These are phyloP conservation scores for Neolentinus lepideus DNA, from an alignment of 1,284 basidiomycete species.

Conservation along the genomic window DNA sequence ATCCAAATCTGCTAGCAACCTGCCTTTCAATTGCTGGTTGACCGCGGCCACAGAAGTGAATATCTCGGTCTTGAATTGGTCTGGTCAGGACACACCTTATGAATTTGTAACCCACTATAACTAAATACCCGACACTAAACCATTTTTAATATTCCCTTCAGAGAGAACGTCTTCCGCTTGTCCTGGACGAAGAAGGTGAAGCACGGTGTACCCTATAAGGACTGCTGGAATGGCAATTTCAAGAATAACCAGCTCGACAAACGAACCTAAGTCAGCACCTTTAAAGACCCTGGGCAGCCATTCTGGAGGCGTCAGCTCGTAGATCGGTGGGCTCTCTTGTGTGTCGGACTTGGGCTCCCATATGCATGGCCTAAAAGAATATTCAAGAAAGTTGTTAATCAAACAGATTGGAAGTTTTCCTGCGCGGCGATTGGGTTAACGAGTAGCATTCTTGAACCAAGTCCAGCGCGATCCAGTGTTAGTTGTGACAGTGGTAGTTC, in stretches of 20 bases:
- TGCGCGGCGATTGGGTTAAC: no score
- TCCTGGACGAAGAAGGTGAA: constrained; percentile 75
- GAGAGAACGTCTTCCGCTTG: constrained; percentile 85
- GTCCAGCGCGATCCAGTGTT: no score
- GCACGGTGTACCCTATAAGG: constrained; percentile 71
- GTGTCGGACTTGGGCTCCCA: neutral
- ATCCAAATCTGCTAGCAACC: constrained; percentile 63
- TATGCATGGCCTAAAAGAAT: neutral
- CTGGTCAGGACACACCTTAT: constrained; percentile 4
- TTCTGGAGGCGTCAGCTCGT: constrained; percentile 59
- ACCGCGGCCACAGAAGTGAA: constrained; percentile 51
- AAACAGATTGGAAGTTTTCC: no score
- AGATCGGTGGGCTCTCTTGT: constrained; percentile 22
- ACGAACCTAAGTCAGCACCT: constrained; percentile 59
- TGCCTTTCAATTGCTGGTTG: constrained; percentile 42
- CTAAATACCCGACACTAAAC: constrained; percentile 58
- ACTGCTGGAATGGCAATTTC: neutral
- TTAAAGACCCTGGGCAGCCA: constrained; percentile 65
- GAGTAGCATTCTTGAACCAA: no score
- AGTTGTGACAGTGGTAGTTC: no score
- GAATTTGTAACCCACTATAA: constrained; percentile 50
- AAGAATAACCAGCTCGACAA: neutral
- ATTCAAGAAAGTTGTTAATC: no score
- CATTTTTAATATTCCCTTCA: constrained; percentile 72
- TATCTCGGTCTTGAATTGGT: constrained; percentile 50